phyloP scores from a whole-genome alignment of 176 grass and related monocot species.

The Dactylis glomerata region DNA sequence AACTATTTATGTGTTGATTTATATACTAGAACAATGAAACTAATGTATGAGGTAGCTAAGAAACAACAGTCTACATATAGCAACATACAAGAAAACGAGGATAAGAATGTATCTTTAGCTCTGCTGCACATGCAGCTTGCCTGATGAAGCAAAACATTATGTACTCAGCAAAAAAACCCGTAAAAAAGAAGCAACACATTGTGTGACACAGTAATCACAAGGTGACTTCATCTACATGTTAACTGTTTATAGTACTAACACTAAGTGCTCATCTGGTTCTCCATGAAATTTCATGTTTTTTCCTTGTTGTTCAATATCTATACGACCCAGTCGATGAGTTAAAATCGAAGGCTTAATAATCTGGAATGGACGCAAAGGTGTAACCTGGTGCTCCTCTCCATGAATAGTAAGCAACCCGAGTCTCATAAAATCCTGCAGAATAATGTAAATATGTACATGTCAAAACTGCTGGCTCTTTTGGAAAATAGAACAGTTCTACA shows the following conservation, averaged over 20 bases:
- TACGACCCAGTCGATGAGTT: not conserved
- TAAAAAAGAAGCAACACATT: not conserved
- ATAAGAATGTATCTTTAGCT: not conserved
- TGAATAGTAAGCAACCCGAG: constrained; percentile 91
- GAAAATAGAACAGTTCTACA: not conserved
- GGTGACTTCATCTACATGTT: not conserved
- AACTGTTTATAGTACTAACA: not conserved
- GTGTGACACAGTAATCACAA: not conserved
- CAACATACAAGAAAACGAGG: not conserved
- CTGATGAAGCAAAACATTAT: not conserved
- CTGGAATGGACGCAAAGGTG: constrained; percentile 76
- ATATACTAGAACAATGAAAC: not conserved
- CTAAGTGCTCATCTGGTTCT: not conserved
- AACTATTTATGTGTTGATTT: not conserved
- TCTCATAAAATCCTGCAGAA: constrained; percentile 87
- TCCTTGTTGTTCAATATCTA: constrained; percentile 11
- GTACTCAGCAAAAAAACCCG: too few relatives aligned
- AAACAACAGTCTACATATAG: not conserved
- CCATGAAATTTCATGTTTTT: not conserved
- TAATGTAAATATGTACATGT: not conserved
- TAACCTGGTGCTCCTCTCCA: constrained; percentile 91
- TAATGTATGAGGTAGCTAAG: not conserved
- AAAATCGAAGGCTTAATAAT: constrained; percentile 48
- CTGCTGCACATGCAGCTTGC: not conserved
- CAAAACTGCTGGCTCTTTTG: not conserved